phyloP scores from a whole-genome alignment of 176 grass and related monocot genomes.

The maize (Zea mays) region DNA sequence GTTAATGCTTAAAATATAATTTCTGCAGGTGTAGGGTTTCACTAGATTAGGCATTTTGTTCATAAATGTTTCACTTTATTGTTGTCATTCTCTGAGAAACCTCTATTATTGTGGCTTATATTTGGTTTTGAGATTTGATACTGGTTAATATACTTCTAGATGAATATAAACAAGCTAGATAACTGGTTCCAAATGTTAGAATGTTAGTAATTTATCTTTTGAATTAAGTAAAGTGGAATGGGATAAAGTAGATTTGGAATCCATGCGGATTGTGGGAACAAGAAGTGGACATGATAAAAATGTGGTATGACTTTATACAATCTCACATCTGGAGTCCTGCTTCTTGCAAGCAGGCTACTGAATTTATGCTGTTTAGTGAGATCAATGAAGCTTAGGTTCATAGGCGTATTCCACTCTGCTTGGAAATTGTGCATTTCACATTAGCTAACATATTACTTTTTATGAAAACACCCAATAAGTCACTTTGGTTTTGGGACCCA shows the following conservation, averaged over 20 bases:
- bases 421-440: slow-evolving; percentile 4
- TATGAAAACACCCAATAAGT: neutral
- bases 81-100: neutral
- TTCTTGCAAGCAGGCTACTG: neutral
- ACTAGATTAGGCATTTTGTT: neutral
- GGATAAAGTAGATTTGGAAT: too few species aligned
- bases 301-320: neutral
- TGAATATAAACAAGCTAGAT: neutral
- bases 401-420: neutral
- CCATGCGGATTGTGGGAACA: neutral
- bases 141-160: slow-evolving; percentile 1
- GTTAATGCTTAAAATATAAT: neutral
- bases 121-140: neutral
- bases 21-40: neutral
- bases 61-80: neutral
- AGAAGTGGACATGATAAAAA: neutral
- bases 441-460: neutral
- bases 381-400: neutral
- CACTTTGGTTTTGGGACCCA: neutral
- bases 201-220: neutral
- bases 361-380: neutral
- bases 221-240: neutral
- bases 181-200: neutral
- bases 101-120: neutral
- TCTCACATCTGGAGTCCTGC: neutral